Conservation (phyloP, 108 stramenopile species). For the Cyclotella cryptica region DNA sequence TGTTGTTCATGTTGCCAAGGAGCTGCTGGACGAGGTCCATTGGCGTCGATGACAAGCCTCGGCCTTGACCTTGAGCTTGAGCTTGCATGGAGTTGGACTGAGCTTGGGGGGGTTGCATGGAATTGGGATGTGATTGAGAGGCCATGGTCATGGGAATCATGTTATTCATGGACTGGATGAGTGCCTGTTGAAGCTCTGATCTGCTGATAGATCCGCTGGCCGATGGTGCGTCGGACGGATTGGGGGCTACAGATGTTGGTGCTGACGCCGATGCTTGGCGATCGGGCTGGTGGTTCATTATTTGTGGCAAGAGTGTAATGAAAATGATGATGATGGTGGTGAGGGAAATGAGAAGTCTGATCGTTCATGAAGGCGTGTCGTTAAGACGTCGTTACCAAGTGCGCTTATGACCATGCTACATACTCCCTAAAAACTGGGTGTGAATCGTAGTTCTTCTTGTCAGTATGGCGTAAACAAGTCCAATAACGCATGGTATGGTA, state of each 20-base stretch:
- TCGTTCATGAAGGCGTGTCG: too few species aligned
- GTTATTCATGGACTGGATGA: slow-evolving; percentile 1
- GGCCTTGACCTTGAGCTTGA: neutral
- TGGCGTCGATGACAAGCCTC: neutral
- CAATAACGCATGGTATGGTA: too few species aligned
- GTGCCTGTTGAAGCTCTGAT: slow-evolving; percentile 1
- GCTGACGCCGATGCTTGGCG: neutral
- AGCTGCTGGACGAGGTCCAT: slow-evolving; percentile 12
- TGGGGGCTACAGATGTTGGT: slow-evolving; percentile 21
- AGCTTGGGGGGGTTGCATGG: neutral
- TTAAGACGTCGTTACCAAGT: too few species aligned
- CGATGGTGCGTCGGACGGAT: neutral
- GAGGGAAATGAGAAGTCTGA: too few species aligned
- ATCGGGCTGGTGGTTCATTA: neutral
- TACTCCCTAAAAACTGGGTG: too few species aligned
- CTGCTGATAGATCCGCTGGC: neutral
- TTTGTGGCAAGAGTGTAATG: neutral
- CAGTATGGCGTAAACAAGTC: too few species aligned
- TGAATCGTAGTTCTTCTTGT: too few species aligned
- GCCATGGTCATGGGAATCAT: neutral
- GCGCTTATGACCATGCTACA: too few species aligned
- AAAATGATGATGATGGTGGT: too few species aligned
- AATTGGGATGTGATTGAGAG: neutral
- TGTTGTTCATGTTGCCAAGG: slow-evolving; percentile 9
- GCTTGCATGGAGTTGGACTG: neutral